Evolutionary conservation across 345 rosid species (phyloP).

Genomic region (Trapa bicornis): DNA sequence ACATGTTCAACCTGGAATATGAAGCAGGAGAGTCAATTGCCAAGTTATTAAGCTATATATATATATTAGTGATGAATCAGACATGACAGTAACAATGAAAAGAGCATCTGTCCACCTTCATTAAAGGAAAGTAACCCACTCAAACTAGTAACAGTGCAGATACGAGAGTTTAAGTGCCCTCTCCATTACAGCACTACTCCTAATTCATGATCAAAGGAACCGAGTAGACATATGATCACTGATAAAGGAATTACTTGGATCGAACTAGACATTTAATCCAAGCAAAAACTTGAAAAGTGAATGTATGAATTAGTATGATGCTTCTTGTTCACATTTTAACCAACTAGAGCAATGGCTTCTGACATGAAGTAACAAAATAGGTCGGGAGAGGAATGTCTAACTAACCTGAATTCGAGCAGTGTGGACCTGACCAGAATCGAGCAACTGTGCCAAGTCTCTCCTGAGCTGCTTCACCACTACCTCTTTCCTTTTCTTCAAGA

Average conservation of each 20-base stretch:
- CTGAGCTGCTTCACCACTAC: conserved; percentile 52
- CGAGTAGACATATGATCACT: background rate
- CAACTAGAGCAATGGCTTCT: background rate
- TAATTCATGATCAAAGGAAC: background rate
- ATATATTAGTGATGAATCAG: background rate
- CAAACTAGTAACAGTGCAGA: background rate
- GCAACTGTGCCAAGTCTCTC: conserved; percentile 69
- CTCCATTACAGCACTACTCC: background rate
- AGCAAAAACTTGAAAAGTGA: background rate
- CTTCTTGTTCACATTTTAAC: background rate
- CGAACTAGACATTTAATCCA: background rate
- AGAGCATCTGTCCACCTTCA: background rate
- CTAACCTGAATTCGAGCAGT: conserved; percentile 77
- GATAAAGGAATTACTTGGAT: background rate
- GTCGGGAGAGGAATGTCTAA: background rate
- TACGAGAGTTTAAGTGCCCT: background rate
- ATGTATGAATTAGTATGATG: background rate
- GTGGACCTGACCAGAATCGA: conserved; percentile 71
- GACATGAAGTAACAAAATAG: background rate
- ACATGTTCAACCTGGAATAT: conserved; percentile 74
- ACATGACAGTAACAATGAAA: background rate
- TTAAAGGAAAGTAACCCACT: background rate
- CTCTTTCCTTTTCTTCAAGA: conserved; percentile 61
- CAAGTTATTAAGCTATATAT: background rate
- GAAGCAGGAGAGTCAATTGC: background rate